A percentile compares a stretch with the other conserved stretches of the same genome.
Conservation (phyloP, 164 flowering plant species). For the Tetrastigma voinierianum region DNA sequence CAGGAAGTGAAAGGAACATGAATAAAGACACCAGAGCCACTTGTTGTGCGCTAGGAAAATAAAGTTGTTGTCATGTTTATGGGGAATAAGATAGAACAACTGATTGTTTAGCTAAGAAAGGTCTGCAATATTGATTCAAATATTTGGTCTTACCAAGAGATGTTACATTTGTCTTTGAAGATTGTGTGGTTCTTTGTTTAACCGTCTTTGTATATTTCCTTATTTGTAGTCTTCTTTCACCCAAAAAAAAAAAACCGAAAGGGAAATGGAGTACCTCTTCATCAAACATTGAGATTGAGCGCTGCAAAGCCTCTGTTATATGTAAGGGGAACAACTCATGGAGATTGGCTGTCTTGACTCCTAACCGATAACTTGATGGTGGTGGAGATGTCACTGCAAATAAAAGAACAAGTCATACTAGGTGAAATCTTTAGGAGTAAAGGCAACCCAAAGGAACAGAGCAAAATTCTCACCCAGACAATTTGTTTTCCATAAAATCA, state of each 20-base stretch:
- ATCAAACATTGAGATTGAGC: conserved; percentile 63
- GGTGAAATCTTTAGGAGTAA: background rate
- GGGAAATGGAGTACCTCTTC: conserved; percentile 51
- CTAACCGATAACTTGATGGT: conserved; percentile 85
- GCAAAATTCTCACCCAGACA: conserved; percentile 59
- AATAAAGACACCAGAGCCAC: too few species aligned
- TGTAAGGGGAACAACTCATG: conserved; percentile 76
- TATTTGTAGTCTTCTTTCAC: too few species aligned
- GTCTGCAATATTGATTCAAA: too few species aligned
- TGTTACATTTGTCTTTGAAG: too few species aligned
- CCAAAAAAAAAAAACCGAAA: conserved; percentile 8
- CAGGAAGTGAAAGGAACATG: too few species aligned
- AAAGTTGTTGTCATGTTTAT: too few species aligned
- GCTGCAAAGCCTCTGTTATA: conserved; percentile 72
- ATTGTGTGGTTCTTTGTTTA: too few species aligned
- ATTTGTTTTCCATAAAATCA: conserved; percentile 70
- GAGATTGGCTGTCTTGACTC: conserved; percentile 82
- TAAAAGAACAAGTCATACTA: conserved; percentile 12
- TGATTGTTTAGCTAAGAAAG: too few species aligned
- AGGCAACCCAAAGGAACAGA: background rate
- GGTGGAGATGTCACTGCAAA: conserved; percentile 64
- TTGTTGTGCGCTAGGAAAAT: background rate
- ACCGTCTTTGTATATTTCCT: too few species aligned
- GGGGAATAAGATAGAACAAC: too few species aligned
- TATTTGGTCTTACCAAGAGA: too few species aligned